Evolutionary conservation across 148 eudicot species (phyloP).

Genomic region (Amaranthus cruentus): DNA sequence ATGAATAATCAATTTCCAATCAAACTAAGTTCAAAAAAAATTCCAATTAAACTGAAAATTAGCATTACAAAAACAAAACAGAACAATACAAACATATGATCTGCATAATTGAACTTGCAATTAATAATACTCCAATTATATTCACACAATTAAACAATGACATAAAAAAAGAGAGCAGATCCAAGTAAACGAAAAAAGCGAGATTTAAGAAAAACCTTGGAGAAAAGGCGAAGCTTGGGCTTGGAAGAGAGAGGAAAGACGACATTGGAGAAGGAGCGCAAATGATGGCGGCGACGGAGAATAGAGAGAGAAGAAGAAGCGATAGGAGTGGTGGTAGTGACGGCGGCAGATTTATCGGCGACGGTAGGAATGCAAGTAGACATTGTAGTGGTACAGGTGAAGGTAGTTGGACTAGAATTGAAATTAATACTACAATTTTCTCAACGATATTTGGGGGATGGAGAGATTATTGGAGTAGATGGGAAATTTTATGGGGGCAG

Average conservation of each 20-base stretch:
- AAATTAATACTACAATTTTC: neutral
- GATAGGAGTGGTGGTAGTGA: neutral
- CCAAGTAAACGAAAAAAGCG: neutral
- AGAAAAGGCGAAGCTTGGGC: slow-evolving; percentile 19
- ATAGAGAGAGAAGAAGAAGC: slow-evolving; percentile 6
- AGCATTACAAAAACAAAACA: no score
- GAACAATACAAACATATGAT: neutral
- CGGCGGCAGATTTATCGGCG: neutral
- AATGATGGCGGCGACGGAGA: slow-evolving; percentile 6
- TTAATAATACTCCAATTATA: neutral
- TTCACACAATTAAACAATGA: neutral
- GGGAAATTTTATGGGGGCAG: neutral
- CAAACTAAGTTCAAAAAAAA: no score
- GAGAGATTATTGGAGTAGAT: slow-evolving; percentile 1
- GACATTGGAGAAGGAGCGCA: neutral
- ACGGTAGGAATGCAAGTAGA: slow-evolving; percentile 16
- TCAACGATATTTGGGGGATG: neutral
- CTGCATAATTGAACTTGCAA: neutral
- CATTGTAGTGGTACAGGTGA: neutral
- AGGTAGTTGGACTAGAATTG: neutral
- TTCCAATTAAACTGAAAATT: no score
- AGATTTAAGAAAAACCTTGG: slow-evolving; percentile 12
- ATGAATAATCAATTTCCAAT: no score
- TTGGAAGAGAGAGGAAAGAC: slow-evolving; percentile 24
- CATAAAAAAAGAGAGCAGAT: slow-evolving; percentile 5